Evolutionary conservation across 352 stramenopile genomes (phyloP).

Genomic region (Phytophthora constricta): DNA sequence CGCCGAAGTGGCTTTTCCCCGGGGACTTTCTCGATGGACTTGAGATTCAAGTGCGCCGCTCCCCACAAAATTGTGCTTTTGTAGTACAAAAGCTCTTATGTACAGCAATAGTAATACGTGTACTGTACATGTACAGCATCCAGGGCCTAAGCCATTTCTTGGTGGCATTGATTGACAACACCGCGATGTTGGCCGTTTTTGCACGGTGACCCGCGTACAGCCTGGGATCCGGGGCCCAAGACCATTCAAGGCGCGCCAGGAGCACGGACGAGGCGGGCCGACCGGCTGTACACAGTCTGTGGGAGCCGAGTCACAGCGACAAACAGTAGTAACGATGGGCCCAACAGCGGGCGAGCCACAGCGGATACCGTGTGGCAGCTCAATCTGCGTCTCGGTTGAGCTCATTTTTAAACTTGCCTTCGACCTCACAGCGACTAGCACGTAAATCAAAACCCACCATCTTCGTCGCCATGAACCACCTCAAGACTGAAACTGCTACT

Average conservation of each 20-base stretch:
- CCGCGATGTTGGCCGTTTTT: conserved; percentile 33
- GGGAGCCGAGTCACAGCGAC: conserved; percentile 42
- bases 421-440: conserved; percentile 38
- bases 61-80: too few species aligned
- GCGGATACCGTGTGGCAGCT: conserved; percentile 18
- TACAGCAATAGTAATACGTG: too few species aligned
- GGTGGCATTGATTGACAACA: conserved; percentile 42
- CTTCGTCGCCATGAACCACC: conserved; percentile 31
- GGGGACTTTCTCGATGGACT: conserved; percentile 37
- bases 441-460: conserved; percentile 27
- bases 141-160: too few species aligned
- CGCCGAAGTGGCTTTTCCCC: conserved; percentile 32
- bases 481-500: conserved; percentile 16
- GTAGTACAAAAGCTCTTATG: conserved; percentile 7
- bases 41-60: conserved; percentile 33
- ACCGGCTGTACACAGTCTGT: conserved; percentile 34
- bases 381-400: conserved; percentile 32
- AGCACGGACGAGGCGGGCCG: conserved; percentile 34
- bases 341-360: conserved; percentile 29
- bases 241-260: conserved; percentile 39
- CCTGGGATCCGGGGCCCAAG: conserved; percentile 30
- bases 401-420: conserved; percentile 58
- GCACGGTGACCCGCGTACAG: conserved; percentile 30
- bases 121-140: too few species aligned
- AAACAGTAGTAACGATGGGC: conserved; percentile 36